These are phyloP conservation scores for Rachicladosporium sp. DNA, from an alignment of 2,329 filamentous ascomycete species.

Conservation along the genomic window DNA sequence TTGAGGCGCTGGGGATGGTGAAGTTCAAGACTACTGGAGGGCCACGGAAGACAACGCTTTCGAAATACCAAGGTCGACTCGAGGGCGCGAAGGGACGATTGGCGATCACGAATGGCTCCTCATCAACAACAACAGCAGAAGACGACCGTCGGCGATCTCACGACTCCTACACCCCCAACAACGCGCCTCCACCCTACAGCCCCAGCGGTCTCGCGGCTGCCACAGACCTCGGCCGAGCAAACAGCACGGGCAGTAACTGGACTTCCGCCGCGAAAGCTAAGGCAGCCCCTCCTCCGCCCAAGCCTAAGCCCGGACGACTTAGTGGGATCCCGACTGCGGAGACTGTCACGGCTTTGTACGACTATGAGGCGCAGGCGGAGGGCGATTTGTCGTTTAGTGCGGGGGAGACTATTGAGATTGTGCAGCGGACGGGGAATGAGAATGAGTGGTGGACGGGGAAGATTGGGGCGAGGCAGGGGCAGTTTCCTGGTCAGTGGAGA, in stretches of 20 bases:
- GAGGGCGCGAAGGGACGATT: slow-evolving; percentile 10
- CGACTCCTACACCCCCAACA: slow-evolving; percentile 9
- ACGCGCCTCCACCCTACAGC: slow-evolving; percentile 18
- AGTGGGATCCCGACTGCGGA: slow-evolving; percentile 47
- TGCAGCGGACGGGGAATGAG: slow-evolving; percentile 60
- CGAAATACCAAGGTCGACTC: slow-evolving; percentile 33
- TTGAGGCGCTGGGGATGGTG: slow-evolving; percentile 74
- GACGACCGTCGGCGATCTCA: slow-evolving; percentile 11
- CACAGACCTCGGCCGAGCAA: slow-evolving; percentile 19
- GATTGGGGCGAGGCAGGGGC: slow-evolving; percentile 66
- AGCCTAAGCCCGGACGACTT: slow-evolving; percentile 58
- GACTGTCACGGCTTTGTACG: slow-evolving; percentile 82
- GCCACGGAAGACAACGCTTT: slow-evolving; percentile 33
- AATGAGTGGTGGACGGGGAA: slow-evolving; percentile 97
- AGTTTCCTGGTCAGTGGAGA: slow-evolving; percentile 99
- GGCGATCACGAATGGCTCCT: slow-evolving; percentile 23
- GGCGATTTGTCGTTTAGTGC: slow-evolving; percentile 83
- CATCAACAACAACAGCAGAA: slow-evolving; percentile 13
- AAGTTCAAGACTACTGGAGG: slow-evolving; percentile 84
- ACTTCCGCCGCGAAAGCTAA: slow-evolving; percentile 35
- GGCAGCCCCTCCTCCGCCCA: slow-evolving; percentile 37
- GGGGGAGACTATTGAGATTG: slow-evolving; percentile 82
- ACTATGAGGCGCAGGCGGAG: slow-evolving; percentile 90
- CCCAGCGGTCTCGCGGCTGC: slow-evolving; percentile 4
- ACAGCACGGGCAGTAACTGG: slow-evolving; percentile 26